A percentile compares a stretch with the other conserved stretches of the same genome.
These are phyloP conservation scores for Galerina marginata DNA, from an alignment of 768 basidiomycete genomes.

Conservation along the genomic window DNA sequence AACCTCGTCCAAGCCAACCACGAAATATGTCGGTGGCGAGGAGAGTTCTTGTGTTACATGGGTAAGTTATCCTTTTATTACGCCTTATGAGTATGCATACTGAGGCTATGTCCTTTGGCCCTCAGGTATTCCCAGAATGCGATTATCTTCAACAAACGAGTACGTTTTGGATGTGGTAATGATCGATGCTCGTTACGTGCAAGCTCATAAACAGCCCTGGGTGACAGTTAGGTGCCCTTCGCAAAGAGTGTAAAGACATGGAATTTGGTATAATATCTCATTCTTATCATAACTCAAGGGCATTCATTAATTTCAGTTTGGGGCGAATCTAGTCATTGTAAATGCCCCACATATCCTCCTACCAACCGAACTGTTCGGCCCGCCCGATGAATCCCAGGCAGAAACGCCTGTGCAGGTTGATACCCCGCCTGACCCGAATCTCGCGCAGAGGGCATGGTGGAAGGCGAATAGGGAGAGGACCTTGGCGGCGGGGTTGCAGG, in stretches of 20 bases:
- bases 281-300: constrained; percentile 1
- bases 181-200: neutral
- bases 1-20: neutral
- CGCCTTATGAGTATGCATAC: neutral
- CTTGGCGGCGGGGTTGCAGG: constrained; percentile 58
- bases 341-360: constrained; percentile 73
- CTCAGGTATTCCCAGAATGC: constrained; percentile 76
- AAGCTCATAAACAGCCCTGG: neutral
- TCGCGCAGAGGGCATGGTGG: constrained; percentile 78
- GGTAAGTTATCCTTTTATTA: constrained; percentile 31
- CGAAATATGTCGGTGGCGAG: constrained; percentile 9
- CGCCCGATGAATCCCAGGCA: constrained; percentile 33
- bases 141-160: constrained; percentile 72
- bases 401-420: constrained; percentile 40
- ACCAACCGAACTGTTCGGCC: constrained; percentile 59
- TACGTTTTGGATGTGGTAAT: constrained; percentile 33
- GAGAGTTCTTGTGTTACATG: constrained; percentile 37
- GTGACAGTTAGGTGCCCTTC: constrained; percentile 69
- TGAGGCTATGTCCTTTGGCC: neutral
- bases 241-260: constrained; percentile 70
- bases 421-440: constrained; percentile 57
- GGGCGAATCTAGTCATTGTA: constrained; percentile 61
- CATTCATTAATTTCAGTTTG: neutral
- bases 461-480: constrained; percentile 56
- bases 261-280: constrained; percentile 57